phyloP scores from a whole-genome alignment of 805 yeast species.

The Sungouiozyma intestinalis region DNA sequence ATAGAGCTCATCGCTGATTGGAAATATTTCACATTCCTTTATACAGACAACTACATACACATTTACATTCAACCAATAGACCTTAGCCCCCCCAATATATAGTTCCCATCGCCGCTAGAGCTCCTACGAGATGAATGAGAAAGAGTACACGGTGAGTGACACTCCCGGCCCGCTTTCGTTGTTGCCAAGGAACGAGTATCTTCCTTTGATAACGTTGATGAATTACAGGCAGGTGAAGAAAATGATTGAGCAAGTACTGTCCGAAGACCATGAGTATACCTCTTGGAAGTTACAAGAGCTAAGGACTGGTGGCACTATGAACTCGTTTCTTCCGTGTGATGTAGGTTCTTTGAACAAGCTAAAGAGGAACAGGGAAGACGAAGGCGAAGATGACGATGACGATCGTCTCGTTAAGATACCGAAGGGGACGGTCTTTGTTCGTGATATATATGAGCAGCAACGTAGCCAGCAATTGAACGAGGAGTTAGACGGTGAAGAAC shows the following conservation, averaged over 20 bases:
- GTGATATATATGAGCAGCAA: constrained; percentile 18
- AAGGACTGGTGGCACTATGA: constrained; percentile 27
- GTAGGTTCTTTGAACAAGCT: constrained; percentile 1
- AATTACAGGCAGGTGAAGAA: constrained; percentile 24
- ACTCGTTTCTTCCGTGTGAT: constrained; percentile 8
- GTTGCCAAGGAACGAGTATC: constrained; percentile 23
- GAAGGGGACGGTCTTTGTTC: constrained; percentile 15
- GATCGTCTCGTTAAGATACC: constrained; percentile 19
- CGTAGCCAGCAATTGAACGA: constrained; percentile 1
- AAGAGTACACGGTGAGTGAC: constrained; percentile 11
- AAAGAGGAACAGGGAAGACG: neutral
- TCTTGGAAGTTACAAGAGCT: constrained; percentile 23
- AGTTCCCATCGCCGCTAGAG: too few relatives aligned
- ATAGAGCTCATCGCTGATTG: neutral
- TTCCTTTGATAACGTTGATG: constrained; percentile 19
- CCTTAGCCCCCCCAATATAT: too few relatives aligned
- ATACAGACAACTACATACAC: too few relatives aligned
- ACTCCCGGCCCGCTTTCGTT: constrained; percentile 23
- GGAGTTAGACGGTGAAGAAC: constrained; percentile 9
- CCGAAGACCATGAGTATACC: constrained; percentile 28
- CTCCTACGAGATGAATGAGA: neutral
- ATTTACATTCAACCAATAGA: too few relatives aligned
- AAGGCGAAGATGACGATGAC: neutral
- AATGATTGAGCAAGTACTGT: constrained; percentile 25
- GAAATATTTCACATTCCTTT: neutral